phyloP scores from a whole-genome alignment of 257 asterid genomes.

The Ligustrum vulgare region DNA sequence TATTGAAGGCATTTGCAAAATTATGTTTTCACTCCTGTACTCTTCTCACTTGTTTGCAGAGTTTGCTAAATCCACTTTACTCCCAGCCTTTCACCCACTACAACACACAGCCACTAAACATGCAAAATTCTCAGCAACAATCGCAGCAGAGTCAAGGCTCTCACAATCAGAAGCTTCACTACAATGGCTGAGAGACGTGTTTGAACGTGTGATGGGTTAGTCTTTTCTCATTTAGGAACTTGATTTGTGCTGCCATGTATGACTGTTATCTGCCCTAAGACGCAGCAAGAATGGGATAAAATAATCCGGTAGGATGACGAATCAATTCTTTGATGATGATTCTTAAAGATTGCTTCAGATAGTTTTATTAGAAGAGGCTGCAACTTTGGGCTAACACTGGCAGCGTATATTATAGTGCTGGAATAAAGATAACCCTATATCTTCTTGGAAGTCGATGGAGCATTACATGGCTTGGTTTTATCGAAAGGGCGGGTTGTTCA shows the following conservation, averaged over 20 bases:
- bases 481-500: constrained; percentile 26
- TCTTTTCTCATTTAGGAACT: constrained; percentile 45
- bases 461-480: constrained; percentile 36
- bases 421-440: constrained; percentile 40
- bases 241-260: constrained; percentile 55
- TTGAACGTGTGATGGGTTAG: constrained; percentile 31
- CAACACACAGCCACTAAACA: constrained; percentile 62
- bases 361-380: constrained; percentile 24
- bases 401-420: constrained; percentile 37
- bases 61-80: constrained; percentile 72
- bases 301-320: constrained; percentile 30
- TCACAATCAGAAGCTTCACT: constrained; percentile 77
- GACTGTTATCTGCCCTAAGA: constrained; percentile 39
- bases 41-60: constrained; percentile 38
- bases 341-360: constrained; percentile 36
- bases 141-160: constrained; percentile 69
- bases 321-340: constrained; percentile 23
- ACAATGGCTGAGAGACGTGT: constrained; percentile 51
- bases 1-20: not conserved
- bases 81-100: constrained; percentile 83
- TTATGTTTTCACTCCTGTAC: not conserved
- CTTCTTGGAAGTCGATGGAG: constrained; percentile 31
- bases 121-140: constrained; percentile 71
- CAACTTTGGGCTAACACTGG: constrained; percentile 37
- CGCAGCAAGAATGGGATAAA: constrained; percentile 38